Percentiles rank a stretch among this genome's conserved stretches.
These are phyloP conservation scores for Cytospora piceicola DNA, from an alignment of 2,329 filamentous ascomycete species.

Conservation along the genomic window DNA sequence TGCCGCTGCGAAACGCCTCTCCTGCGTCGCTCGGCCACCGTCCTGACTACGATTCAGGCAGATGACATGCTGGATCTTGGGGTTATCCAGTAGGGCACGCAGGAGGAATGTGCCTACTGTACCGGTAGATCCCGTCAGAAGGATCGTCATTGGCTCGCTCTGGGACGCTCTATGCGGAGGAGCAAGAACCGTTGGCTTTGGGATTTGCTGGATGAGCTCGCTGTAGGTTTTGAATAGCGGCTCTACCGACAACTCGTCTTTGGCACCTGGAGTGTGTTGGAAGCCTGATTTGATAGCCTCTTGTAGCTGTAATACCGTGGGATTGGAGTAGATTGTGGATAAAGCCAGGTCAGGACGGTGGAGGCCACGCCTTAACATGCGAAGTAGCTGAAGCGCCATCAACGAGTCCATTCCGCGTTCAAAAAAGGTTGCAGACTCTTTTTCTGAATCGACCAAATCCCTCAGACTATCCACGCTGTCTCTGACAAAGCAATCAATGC, in stretches of 20 bases:
- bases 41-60: conserved; percentile 14
- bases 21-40: conserved; percentile 6
- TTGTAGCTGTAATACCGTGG: conserved; percentile 31
- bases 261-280: background rate
- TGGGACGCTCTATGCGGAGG: too few species aligned
- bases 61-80: background rate
- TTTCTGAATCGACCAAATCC: too few species aligned
- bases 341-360: conserved; percentile 23
- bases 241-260: background rate
- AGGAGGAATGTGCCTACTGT: conserved; percentile 19
- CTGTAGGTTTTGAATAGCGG: conserved; percentile 2
- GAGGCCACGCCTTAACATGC: conserved; percentile 24
- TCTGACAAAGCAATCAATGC: too few species aligned
- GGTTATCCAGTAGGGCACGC: background rate
- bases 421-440: conserved; percentile 23
- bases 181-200: background rate
- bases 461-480: too few species aligned
- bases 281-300: conserved; percentile 15
- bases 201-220: conserved; percentile 3
- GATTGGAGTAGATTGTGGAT: conserved; percentile 32
- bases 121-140: conserved; percentile 38
- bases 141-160: background rate
- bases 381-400: conserved; percentile 29
- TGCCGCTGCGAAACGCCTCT: background rate
- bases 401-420: conserved; percentile 32